Evolutionary conservation across 805 yeast species (phyloP).

Genomic region (Priceomyces fermenticarens): DNA sequence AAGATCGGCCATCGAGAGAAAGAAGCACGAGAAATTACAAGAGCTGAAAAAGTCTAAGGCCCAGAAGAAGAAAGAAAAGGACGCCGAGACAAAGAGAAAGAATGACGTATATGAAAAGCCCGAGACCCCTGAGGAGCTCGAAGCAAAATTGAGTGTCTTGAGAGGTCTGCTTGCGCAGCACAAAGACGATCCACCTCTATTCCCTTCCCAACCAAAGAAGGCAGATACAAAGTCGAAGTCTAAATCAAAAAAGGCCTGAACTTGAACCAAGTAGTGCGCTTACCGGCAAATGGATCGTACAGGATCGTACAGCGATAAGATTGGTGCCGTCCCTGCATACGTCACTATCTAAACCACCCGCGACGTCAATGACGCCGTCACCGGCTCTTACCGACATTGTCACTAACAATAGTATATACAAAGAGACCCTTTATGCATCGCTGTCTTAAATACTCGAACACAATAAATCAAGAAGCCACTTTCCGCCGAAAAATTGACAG

Average conservation of each 20-base stretch:
- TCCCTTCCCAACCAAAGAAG: conserved; percentile 15
- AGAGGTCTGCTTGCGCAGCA: conserved; percentile 15
- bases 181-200: conserved; percentile 19
- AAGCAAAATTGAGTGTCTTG: conserved; percentile 28
- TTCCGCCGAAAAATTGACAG: too few relatives aligned
- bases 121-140: conserved; percentile 31
- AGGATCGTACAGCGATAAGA: too few relatives aligned
- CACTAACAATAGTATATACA: too few relatives aligned
- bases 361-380: too few relatives aligned
- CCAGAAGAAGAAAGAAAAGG: conserved; percentile 14
- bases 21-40: conserved; percentile 27
- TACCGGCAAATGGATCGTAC: too few relatives aligned
- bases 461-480: too few relatives aligned
- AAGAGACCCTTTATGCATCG: too few relatives aligned
- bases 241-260: conserved; percentile 5
- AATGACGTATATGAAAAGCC: conserved; percentile 34
- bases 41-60: conserved; percentile 15
- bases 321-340: too few relatives aligned
- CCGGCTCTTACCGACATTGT: too few relatives aligned
- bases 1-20: conserved; percentile 66
- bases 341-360: too few relatives aligned
- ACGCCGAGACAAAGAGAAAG: conserved; percentile 14
- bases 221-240: background rate
- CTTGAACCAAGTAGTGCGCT: background rate
- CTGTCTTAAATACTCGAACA: too few relatives aligned